Evolutionary conservation across 2,329 filamentous ascomycete species (phyloP).

Genomic region (Tolypocladium paradoxum): DNA sequence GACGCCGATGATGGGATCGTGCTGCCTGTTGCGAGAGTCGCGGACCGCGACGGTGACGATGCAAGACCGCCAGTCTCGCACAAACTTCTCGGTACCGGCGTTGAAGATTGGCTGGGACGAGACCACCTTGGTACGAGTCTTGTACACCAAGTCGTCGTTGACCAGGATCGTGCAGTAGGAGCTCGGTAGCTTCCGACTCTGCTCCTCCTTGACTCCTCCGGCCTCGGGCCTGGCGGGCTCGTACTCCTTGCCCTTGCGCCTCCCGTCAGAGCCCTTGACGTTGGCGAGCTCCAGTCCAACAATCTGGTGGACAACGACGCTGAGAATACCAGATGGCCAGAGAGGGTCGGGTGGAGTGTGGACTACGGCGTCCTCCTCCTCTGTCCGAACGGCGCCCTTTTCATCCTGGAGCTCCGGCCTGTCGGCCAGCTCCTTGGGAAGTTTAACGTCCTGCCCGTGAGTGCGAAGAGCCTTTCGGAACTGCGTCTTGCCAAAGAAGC

Average conservation of each 20-base stretch:
- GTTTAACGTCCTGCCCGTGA: constrained; percentile 69
- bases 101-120: constrained; percentile 96
- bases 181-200: constrained; percentile 68
- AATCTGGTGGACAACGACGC: constrained; percentile 83
- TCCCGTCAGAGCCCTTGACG: constrained; percentile 73
- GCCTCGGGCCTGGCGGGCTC: constrained; percentile 74
- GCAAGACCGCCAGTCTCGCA: constrained; percentile 84
- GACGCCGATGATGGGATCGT: constrained; percentile 89
- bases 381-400: constrained; percentile 59
- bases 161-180: constrained; percentile 88
- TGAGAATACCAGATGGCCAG: constrained; percentile 86
- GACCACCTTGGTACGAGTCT: constrained; percentile 88
- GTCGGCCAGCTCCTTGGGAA: constrained; percentile 64
- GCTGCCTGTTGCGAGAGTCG: constrained; percentile 79
- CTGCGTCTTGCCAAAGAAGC: constrained; percentile 85
- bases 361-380: constrained; percentile 70
- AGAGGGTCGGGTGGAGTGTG: constrained; percentile 92
- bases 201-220: constrained; percentile 79
- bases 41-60: constrained; percentile 83
- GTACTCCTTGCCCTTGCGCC: constrained; percentile 73
- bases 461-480: constrained; percentile 77
- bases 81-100: constrained; percentile 83
- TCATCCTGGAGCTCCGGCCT: constrained; percentile 75
- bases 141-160: constrained; percentile 85
- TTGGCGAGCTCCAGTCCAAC: constrained; percentile 90